Conservation (phyloP, 371 early-diverging fungal species). For the Rhizopus arrhizus region DNA sequence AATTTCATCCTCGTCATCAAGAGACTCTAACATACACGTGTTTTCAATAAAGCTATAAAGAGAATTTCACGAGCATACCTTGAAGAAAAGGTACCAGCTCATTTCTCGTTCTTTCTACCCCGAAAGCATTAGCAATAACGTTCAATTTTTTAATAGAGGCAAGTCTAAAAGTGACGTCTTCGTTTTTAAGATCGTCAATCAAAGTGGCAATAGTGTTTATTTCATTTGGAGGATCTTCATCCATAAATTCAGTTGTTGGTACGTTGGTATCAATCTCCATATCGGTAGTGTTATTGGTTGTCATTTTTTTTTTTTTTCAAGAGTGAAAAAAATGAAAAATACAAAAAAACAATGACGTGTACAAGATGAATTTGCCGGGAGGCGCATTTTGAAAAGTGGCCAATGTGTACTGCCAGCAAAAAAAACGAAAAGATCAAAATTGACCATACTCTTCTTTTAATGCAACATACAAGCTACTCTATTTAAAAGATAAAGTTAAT, state of each 20-base stretch:
- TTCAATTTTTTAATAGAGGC: conserved; percentile 89
- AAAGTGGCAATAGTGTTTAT: conserved; percentile 85
- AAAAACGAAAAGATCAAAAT: too few relatives aligned
- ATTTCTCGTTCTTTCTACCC: conserved; percentile 91
- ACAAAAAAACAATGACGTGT: too few relatives aligned
- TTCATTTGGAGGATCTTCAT: conserved; percentile 52
- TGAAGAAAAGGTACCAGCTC: conserved; percentile 97
- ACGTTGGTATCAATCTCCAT: conserved; percentile 48
- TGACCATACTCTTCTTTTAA: too few relatives aligned
- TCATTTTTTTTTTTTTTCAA: background rate
- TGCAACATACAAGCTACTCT: too few relatives aligned
- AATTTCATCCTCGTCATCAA: conserved; percentile 84
- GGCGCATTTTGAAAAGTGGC: too few relatives aligned
- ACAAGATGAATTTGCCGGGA: too few relatives aligned
- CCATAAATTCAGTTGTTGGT: conserved; percentile 52
- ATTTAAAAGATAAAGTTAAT: too few relatives aligned
- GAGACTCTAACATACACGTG: too few relatives aligned
- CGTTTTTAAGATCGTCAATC: conserved; percentile 97
- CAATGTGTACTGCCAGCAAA: too few relatives aligned
- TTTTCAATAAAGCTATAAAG: too few relatives aligned
- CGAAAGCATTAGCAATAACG: conserved; percentile 93
- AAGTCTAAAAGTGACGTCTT: conserved; percentile 89
- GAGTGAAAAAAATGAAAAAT: too few relatives aligned
- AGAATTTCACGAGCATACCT: conserved; percentile 56
- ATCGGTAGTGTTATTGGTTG: conserved; percentile 30